Conservation (phyloP, 768 basidiomycete species). For the Xerocomellus amylosporus region DNA sequence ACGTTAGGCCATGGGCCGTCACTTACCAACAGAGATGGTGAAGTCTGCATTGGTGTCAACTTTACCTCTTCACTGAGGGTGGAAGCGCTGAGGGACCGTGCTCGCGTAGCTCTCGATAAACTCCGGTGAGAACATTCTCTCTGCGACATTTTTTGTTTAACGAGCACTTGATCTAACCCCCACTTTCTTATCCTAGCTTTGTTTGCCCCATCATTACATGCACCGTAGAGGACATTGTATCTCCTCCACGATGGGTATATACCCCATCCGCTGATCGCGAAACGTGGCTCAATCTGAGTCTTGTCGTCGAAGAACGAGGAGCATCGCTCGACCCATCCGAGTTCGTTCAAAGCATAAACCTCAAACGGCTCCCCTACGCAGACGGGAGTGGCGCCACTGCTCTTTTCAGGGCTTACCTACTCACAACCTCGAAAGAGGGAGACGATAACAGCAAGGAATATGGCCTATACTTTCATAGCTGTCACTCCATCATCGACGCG, state of each 20-base stretch:
- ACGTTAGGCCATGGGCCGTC: no score
- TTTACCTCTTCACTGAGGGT: conserved; percentile 7
- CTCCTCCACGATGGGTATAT: conserved; percentile 24
- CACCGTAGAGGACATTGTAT: conserved; percentile 6
- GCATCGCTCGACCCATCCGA: conserved; percentile 9
- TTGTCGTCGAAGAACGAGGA: conserved; percentile 17
- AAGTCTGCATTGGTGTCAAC: conserved; percentile 18
- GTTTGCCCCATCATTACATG: conserved; percentile 21
- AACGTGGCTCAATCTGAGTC: conserved; percentile 22
- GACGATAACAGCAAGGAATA: conserved; percentile 3
- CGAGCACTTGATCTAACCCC: no score
- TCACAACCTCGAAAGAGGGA: conserved; percentile 4
- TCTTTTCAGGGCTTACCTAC: conserved; percentile 12
- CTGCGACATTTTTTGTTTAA: no score
- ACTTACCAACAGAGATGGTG: conserved; percentile 8
- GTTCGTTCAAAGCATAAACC: conserved; percentile 18
- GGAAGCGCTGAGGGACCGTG: conserved; percentile 8
- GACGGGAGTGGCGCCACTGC: background rate
- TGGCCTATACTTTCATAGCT: conserved; percentile 24
- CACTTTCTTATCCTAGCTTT: background rate
- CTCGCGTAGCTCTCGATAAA: conserved; percentile 16
- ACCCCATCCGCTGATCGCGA: conserved; percentile 21
- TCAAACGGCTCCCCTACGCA: conserved; percentile 19
- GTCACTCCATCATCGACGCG: conserved; percentile 23
- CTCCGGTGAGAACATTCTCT: conserved; percentile 12